phyloP scores from a whole-genome alignment of 202 grass and related monocot species.

The Dendrocalamus latiflorus region DNA sequence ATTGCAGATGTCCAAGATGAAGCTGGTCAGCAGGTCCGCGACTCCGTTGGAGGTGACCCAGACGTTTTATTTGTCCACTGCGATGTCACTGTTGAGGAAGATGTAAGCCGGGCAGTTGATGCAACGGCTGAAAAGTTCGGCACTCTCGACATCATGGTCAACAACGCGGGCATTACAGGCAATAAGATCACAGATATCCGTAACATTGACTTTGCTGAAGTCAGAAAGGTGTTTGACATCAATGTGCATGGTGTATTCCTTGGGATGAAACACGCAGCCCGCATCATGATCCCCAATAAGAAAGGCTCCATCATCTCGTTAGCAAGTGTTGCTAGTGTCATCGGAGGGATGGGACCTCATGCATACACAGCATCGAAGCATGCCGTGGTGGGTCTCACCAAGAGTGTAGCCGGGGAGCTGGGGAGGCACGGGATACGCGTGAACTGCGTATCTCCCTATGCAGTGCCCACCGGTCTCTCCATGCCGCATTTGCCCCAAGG shows the following conservation, averaged over 20 bases:
- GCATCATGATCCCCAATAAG: constrained; percentile 57
- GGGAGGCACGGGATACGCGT: constrained; percentile 80
- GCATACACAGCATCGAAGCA: constrained; percentile 73
- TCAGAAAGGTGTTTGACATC: constrained; percentile 60
- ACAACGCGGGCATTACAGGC: constrained; percentile 69
- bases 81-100: constrained; percentile 63
- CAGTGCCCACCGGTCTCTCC: constrained; percentile 57
- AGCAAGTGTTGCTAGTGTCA: constrained; percentile 57
- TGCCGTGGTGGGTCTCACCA: constrained; percentile 76
- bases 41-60: constrained; percentile 40
- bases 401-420: constrained; percentile 64
- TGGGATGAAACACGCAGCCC: constrained; percentile 85
- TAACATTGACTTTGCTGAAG: constrained; percentile 38
- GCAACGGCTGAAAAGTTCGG: constrained; percentile 44
- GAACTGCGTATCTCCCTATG: constrained; percentile 85
- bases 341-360: constrained; percentile 66
- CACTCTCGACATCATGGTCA: constrained; percentile 70
- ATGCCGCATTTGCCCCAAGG: constrained; percentile 61
- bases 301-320: constrained; percentile 72
- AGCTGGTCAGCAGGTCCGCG: constrained; percentile 43
- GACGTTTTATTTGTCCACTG: constrained; percentile 62
- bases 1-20: constrained; percentile 67
- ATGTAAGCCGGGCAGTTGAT: constrained; percentile 54
- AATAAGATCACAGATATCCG: constrained; percentile 64
- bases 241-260: constrained; percentile 68